These are phyloP conservation scores for Cucumis melo DNA, from an alignment of 306 rosid genomes.

Conservation along the genomic window DNA sequence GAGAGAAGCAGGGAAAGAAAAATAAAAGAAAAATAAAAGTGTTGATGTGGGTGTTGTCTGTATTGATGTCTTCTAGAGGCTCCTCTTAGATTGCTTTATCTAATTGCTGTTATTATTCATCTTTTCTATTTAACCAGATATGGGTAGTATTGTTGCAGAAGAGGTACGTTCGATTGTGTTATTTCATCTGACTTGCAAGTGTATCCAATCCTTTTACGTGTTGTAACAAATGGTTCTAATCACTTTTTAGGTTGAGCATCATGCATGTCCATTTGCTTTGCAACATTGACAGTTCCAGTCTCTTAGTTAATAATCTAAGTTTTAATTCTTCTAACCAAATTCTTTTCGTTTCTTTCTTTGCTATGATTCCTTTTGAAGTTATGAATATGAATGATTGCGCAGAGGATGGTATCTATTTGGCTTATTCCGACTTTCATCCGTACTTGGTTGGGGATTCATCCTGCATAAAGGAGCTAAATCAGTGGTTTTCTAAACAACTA, in stretches of 20 bases:
- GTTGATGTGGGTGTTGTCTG: background rate
- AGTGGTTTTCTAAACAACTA: conserved; percentile 91
- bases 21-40: background rate
- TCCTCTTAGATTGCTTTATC: background rate
- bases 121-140: background rate
- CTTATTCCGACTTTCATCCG: conserved; percentile 70
- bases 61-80: background rate
- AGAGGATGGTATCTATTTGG: conserved; percentile 89
- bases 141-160: background rate
- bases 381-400: conserved; percentile 22
- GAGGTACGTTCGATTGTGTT: background rate
- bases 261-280: background rate
- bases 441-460: conserved; percentile 82
- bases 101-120: background rate
- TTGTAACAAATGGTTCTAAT: background rate
- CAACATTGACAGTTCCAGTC: background rate
- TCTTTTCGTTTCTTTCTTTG: background rate
- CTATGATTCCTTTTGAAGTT: background rate
- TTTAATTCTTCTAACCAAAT: background rate
- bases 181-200: background rate
- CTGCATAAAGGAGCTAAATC: conserved; percentile 76
- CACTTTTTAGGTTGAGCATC: background rate
- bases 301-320: background rate
- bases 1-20: background rate
- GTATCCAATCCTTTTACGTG: background rate